phyloP scores from a whole-genome alignment of 768 basidiomycete species.

The Lactarius hatsudake region DNA sequence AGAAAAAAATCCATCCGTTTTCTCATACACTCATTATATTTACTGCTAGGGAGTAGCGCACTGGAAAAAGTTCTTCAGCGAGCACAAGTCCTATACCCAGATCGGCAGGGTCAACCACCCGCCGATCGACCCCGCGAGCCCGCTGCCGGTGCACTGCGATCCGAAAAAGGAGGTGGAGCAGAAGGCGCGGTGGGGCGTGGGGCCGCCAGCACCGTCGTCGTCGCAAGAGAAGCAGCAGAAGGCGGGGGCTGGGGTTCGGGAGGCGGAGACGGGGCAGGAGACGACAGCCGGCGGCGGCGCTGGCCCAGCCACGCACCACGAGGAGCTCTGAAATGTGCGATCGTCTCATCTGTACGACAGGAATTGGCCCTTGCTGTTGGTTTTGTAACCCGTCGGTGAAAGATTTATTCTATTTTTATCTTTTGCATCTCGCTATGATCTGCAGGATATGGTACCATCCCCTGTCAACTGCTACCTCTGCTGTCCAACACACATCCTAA shows the following conservation, averaged over 20 bases:
- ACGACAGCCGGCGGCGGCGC: too few species aligned
- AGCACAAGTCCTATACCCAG: conserved; percentile 75
- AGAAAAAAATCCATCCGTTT: background rate
- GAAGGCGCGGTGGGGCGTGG: conserved; percentile 29
- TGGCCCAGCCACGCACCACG: conserved; percentile 15
- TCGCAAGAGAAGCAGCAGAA: too few species aligned
- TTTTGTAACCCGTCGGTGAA: background rate
- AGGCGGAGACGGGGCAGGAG: too few species aligned
- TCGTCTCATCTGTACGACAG: too few species aligned
- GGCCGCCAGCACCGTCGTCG: background rate
- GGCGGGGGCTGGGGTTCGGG: too few species aligned
- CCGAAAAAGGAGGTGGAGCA: conserved; percentile 47
- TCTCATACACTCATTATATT: too few species aligned
- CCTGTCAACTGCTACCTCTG: background rate
- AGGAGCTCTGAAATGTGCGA: conserved; percentile 15
- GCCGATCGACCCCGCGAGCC: conserved; percentile 71
- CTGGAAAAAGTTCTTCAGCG: conserved; percentile 88
- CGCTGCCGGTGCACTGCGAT: conserved; percentile 74
- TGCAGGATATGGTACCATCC: background rate
- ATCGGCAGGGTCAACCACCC: conserved; percentile 74
- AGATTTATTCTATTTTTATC: background rate
- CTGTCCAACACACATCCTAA: too few species aligned
- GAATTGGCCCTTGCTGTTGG: too few species aligned
- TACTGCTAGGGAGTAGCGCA: conserved; percentile 66
- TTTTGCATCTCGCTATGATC: too few species aligned